Base-by-base conservation (phyloP, 2,329 filamentous ascomycete species). In the Monosporascus sp. region DNA sequence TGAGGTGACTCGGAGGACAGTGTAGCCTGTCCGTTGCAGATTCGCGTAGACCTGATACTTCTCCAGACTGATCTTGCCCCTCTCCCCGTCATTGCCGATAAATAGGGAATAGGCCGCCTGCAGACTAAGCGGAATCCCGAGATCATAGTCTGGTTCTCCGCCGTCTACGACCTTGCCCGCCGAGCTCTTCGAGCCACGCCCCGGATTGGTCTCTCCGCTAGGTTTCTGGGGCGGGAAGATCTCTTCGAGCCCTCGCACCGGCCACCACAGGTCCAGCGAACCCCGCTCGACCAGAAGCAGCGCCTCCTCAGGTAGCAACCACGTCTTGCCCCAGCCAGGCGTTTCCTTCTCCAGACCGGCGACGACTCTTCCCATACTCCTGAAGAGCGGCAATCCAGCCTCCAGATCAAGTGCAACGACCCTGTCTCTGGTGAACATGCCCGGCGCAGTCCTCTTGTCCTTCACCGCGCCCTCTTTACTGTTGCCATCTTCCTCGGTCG, bases 221-320 rank as follows among this genome's bases (percentile, higher is more conserved):
- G 65, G 63, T 22, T 67, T 66, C 50, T 65, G 61, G 18, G 64
- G 61, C 2, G 77, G 73, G 45, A 81, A 70, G 2, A 80, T 65
- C 37, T 79, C 76, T 43, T 74, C 75, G 11, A 85, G 70, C n/a
- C 72, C 65, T 52, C 70, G 70, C 45, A 74, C 71, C 2, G 90
- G 90, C 89, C 90, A 97, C 77, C 91, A 86, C 41, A 97, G 79
- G 69, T 97, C 91, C 63, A 97, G 65, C 47, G 83, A 91, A 0
- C 93, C 94, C 63, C 94, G 78, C 74, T 99, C 94, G 8, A 97
- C 78, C 58, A 97, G 70, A 65, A 91, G 97, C 51, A 99, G 77
- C 6, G 91, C 89, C 71, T 99, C 94, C 67, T 99, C 94, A 0
- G 93, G 93, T 40, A 96, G 70, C 49, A 99, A 68, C 92, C 92